These are phyloP conservation scores for Alternaria metachromatica DNA, from an alignment of 2,329 filamentous ascomycete genomes.

Conservation along the genomic window DNA sequence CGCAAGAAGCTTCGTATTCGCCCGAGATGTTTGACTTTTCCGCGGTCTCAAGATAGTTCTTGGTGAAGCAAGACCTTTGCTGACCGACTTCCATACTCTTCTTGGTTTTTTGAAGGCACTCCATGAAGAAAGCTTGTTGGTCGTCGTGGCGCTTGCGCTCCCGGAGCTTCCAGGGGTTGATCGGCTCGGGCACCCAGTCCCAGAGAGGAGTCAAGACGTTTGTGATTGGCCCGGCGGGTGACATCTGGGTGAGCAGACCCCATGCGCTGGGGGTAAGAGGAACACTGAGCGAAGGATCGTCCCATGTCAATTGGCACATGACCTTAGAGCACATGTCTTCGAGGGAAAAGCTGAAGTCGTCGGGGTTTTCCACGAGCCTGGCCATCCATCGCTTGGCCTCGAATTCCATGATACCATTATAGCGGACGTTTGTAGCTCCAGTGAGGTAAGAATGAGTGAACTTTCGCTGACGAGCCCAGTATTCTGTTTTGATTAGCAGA, in stretches of 20 bases:
- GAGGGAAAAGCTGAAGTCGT: constrained; percentile 58
- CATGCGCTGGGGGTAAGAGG: constrained; percentile 60
- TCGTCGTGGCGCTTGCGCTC: constrained; percentile 62
- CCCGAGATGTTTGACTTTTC: constrained; percentile 51
- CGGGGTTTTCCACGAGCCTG: constrained; percentile 57
- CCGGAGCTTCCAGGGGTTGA: constrained; percentile 63
- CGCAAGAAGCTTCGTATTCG: constrained; percentile 49
- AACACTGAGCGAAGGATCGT: constrained; percentile 57
- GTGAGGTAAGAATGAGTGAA: constrained; percentile 61
- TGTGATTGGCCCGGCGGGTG: constrained; percentile 64
- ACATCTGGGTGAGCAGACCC: constrained; percentile 65
- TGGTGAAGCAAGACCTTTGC: constrained; percentile 43
- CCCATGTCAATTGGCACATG: constrained; percentile 63
- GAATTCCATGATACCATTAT: constrained; percentile 59
- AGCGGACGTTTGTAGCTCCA: constrained; percentile 53
- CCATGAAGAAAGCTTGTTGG: constrained; percentile 62
- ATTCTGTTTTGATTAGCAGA: constrained; percentile 46
- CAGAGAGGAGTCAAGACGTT: constrained; percentile 63
- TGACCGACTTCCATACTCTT: constrained; percentile 41
- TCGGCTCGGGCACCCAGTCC: constrained; percentile 55
- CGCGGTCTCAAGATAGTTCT: constrained; percentile 42
- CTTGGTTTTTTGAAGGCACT: constrained; percentile 50
- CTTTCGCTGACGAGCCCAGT: constrained; percentile 62
- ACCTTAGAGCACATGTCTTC: constrained; percentile 66
- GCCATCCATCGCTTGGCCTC: constrained; percentile 63